Base-by-base conservation (phyloP, 2,329 filamentous ascomycete genomes). In the Pseudogymnoascus sp. region DNA sequence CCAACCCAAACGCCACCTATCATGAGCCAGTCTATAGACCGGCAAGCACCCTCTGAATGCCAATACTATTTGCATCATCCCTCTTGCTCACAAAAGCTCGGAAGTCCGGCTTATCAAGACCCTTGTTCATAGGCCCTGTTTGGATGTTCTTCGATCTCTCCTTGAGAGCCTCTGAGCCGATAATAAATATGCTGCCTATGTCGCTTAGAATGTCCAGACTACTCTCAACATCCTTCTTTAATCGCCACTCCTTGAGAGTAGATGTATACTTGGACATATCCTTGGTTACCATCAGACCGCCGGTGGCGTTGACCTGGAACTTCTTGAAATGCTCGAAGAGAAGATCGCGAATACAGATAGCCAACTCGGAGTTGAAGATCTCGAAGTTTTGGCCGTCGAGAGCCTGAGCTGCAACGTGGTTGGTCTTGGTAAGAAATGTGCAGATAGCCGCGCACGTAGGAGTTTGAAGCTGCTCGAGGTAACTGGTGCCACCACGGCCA, bases 141-240 rank as follows among this genome's bases (percentile, higher is more conserved):
- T 72, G 74, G 63, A 88, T 74, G 63, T 83, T 85, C 62, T 87
- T 79, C 60, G 86, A 82, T 69, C 88, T 82, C 75, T 92, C 89
- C 59, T 85, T 79, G 64, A 92, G 76, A 36, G 89, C 89, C 74
- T 92, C 89, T 9, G 87, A 85, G 1, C 91, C 90, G 70, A 99
- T 90, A 66, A 99, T 96, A 73, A 99, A 99, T 60, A 99, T 77
- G 71, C 92, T 97, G 9, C 92, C 93, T 63, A 99, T 91, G 78
- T 99, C 94, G 27, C 91, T 87, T 64, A 99, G 77, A 52, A 96
- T 84, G 77, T 99, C 93, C 67, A 97, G 84, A 61, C 85, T 83
- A 25, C 81, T 81, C 67, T 84, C 82, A 58, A 86, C 84, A 40
- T 89, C 85, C 68, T 86, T 87, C 60, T 83, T 81, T 40, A 92